These are phyloP conservation scores for Neotropicomus parvogracilis DNA, from an alignment of 1,284 basidiomycete species.

Conservation along the genomic window DNA sequence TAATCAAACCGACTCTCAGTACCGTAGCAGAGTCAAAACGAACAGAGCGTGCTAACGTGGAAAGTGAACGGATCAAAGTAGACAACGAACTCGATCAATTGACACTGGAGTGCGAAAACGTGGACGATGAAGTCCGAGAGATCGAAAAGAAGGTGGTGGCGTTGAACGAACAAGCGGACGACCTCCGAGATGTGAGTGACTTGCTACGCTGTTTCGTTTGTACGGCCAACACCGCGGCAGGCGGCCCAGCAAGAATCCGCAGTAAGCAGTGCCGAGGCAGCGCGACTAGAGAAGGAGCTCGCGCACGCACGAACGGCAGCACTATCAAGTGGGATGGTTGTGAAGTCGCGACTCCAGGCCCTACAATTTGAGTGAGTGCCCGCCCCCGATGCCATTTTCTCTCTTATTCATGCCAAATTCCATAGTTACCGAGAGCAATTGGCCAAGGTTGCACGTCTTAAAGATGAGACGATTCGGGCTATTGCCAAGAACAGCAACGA, in stretches of 20 bases:
- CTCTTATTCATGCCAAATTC: conserved; percentile 5
- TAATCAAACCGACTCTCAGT: conserved; percentile 70
- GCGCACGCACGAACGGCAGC: conserved; percentile 69
- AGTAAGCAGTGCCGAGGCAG: conserved; percentile 58
- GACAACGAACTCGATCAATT: conserved; percentile 78
- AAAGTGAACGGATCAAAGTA: conserved; percentile 69
- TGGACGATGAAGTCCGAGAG: conserved; percentile 68
- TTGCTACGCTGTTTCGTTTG: background rate
- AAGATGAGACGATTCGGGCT: conserved; percentile 73
- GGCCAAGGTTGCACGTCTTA: conserved; percentile 64
- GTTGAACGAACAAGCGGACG: conserved; percentile 75
- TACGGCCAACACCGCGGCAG: conserved; percentile 35
- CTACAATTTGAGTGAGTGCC: conserved; percentile 54
- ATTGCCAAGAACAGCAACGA: conserved; percentile 79
- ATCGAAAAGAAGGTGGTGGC: conserved; percentile 64
- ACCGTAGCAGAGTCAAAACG: conserved; percentile 66
- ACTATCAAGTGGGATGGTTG: conserved; percentile 71
- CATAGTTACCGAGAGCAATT: conserved; percentile 71
- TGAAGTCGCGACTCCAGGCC: conserved; percentile 70
- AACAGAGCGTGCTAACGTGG: conserved; percentile 61
- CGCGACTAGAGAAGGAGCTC: conserved; percentile 62
- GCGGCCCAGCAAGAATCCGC: conserved; percentile 70
- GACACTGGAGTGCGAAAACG: conserved; percentile 71
- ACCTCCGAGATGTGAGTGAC: conserved; percentile 65
- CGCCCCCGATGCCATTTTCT: conserved; percentile 1